Conservation (phyloP, 176 grass and related monocot genomes). For the Oryza glaberrima region DNA sequence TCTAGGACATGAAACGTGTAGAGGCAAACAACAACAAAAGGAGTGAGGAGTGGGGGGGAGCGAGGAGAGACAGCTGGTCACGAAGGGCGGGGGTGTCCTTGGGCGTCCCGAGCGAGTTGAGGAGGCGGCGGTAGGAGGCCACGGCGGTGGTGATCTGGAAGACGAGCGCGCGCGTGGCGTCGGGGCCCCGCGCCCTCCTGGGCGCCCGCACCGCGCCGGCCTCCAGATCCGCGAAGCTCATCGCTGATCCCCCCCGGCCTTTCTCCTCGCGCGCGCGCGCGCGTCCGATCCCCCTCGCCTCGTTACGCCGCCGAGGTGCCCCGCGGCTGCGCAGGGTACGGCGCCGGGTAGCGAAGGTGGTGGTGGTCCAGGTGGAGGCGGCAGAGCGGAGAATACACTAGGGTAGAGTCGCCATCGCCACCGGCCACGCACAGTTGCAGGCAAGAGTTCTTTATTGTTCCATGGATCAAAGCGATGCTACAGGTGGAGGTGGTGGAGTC, state of each 20-base stretch:
- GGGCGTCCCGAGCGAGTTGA: constrained; percentile 88
- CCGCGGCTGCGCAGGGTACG: neutral
- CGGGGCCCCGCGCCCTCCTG: constrained; percentile 38
- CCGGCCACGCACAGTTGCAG: constrained; percentile 19
- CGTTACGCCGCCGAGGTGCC: neutral
- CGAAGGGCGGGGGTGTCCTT: constrained; percentile 87
- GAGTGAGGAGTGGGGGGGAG: neutral
- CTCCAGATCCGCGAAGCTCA: constrained; percentile 99
- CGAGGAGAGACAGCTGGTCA: constrained; percentile 64
- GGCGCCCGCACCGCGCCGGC: constrained; percentile 59
- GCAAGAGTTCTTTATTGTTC: constrained; percentile 28
- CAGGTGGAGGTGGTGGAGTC: constrained; percentile 12
- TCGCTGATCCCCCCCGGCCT: constrained; percentile 35
- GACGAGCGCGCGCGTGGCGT: constrained; percentile 62
- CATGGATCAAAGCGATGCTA: constrained; percentile 41
- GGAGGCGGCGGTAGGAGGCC: constrained; percentile 85
- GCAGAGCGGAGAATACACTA: constrained; percentile 11
- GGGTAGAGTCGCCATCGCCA: constrained; percentile 34
- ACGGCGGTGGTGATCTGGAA: constrained; percentile 91
- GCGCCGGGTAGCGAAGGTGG: constrained; percentile 17
- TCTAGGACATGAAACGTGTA: neutral
- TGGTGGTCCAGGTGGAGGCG: neutral
- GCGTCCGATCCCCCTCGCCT: neutral
- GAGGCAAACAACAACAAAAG: neutral
- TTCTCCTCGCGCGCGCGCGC: neutral